Base-by-base conservation (phyloP, 371 early-diverging fungal genomes). In the Mucor indicus region DNA sequence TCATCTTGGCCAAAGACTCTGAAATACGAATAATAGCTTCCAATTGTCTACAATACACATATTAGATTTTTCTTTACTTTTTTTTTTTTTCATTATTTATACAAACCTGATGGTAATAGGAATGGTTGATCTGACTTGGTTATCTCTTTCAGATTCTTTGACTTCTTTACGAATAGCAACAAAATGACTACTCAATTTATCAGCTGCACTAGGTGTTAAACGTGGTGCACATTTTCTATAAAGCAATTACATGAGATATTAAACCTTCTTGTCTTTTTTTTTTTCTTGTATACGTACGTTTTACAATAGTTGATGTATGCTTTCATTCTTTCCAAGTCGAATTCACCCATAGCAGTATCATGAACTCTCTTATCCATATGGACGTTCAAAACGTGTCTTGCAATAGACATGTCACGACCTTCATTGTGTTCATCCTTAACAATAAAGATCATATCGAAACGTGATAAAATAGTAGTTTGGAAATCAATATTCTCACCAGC, bases 401-500 rank as follows among this genome's bases (percentile, higher is more conserved):
- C 98, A 55, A 96, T 91, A 16, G 89, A 86, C 74, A 83, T 78
- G 74, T 98, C 96, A 36, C 90, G 83, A 38, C 72, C 77, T 50
- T 89, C 85, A 57, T 90, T 85, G 53, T 90, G 89, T 59, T 89
- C 88, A 74, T 98, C 99, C 64, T 89, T 91, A 32, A 98, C 82
- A 43, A 98, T 92, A 61, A 97, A 98, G 49, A 98, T 96, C 84
- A 91, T 87, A 71, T 98, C 99, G 64, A 98, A 98, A 63, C 99
- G 81, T 33, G 94, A 93, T 60, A 98, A 78, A 55, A 98, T 99
- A 1, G 99, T 99, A 1, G 98, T 92, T 73, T 98, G 99, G 80
- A 99, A 99, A 72, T 99, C 99, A 53, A 99, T 98, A 67, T 99
- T 99, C 76, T 93, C 96, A 43, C 93, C 95, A 4, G 99, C 91